Percentiles rank a stretch among this genome's conserved stretches.
Conservation (phyloP, 2,329 filamentous ascomycete genomes). For the Fusarium annulatum region DNA sequence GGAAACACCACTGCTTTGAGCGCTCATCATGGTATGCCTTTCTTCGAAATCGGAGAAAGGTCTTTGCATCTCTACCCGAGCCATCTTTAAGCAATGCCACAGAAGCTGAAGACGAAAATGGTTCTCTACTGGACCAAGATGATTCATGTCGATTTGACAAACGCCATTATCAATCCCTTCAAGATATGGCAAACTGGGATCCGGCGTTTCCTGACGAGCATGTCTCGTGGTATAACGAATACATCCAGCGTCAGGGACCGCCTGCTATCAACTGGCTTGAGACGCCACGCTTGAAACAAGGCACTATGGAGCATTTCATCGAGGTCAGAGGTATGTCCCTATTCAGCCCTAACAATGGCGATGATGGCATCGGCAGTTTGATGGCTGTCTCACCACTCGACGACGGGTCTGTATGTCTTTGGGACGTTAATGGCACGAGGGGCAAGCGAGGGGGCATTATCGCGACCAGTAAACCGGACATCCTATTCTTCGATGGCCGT, state of each 20-base stretch:
- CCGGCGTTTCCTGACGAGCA: conserved; percentile 77
- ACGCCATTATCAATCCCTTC: conserved; percentile 46
- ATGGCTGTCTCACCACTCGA: conserved; percentile 82
- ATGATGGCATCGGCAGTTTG: conserved; percentile 56
- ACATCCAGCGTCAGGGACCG: conserved; percentile 82
- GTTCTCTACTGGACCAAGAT: conserved; percentile 42
- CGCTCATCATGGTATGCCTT: conserved; percentile 73
- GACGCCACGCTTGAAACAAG: conserved; percentile 61
- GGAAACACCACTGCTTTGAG: conserved; percentile 80
- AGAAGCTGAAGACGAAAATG: conserved; percentile 3
- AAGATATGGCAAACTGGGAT: conserved; percentile 84
- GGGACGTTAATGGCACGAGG: conserved; percentile 75
- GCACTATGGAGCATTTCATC: conserved; percentile 58
- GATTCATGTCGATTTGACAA: conserved; percentile 21
- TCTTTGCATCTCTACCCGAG: conserved; percentile 47
- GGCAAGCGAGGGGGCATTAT: conserved; percentile 70
- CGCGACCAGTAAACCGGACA: conserved; percentile 71
- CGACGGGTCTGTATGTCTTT: conserved; percentile 88
- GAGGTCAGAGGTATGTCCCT: conserved; percentile 81
- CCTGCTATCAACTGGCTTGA: conserved; percentile 83
- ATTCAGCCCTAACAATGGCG: conserved; percentile 64
- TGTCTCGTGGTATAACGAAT: conserved; percentile 89
- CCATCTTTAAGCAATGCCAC: conserved; percentile 10
- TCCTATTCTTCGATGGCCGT: conserved; percentile 70
- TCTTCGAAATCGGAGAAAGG: conserved; percentile 58